Base-by-base conservation (phyloP, 1,139 yeast species). In the Pichia sp. region DNA sequence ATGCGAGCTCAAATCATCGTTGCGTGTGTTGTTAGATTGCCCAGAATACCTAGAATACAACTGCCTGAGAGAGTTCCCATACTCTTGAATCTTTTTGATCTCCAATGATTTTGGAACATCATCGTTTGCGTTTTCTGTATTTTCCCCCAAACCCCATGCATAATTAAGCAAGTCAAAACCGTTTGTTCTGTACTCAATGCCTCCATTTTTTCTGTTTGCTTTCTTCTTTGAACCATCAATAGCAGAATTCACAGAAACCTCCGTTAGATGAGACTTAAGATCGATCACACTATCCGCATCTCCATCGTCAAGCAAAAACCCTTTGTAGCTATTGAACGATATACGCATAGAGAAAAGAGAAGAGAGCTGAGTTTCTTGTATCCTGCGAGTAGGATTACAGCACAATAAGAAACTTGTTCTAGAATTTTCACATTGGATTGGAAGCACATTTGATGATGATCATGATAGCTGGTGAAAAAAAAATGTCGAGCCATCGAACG, bases 1-100 rank as follows among this genome's bases (percentile, higher is more conserved):
- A 17, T 44, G 47, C 10, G 45, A 41, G 21, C 47, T 44, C 17
- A 44, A 35, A 11, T 45, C 52, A 5, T 46, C 48, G n/a, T 58
- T 63, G 8, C 65, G 72, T 31, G 74, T 7, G 11, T 18, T 86
- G 44, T 24, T 15, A 5, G 18, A n/a, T 3, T 14, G 18, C 14
- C 11, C 7, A 5, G 12, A 2, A 8, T 14, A 18, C 4, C 14
- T 6, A 18, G 14, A 5, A 5, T 6, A 14, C 15, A 14, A 18
- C 4, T 11, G 18, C 15, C 30, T n/a, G 18, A 26, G 18, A 14
- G 15, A 26, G 3, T 8, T 5, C 8, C 30, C 30, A 26, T 26
- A 9, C 9, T n/a, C 7, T 3, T 8, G 34, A n/a, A 18, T 25
- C 22, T 18, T 30, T 15, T 10, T 32, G n/a, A n/a, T n/a, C n/a